phyloP scores from a whole-genome alignment of 2,329 filamentous ascomycete species.

The Colletotrichum tabaci region DNA sequence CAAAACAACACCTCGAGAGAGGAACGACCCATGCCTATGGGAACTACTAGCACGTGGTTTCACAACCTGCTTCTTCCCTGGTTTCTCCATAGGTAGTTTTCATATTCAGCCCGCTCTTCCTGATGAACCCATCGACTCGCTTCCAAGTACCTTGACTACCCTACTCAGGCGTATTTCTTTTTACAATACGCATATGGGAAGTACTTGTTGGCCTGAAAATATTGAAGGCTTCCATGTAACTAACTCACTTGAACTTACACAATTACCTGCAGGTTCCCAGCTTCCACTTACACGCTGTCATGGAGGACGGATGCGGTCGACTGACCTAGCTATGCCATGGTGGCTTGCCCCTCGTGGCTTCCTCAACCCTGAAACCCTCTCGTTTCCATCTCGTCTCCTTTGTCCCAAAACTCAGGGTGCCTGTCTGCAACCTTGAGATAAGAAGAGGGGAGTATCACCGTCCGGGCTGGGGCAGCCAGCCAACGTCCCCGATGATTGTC shows the following conservation, averaged over 20 bases:
- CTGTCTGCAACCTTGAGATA: slow-evolving; percentile 8
- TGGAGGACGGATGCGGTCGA: slow-evolving; percentile 29
- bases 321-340: not conserved
- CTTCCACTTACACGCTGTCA: slow-evolving; percentile 31
- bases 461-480: not conserved
- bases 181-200: slow-evolving; percentile 3
- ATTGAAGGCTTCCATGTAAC: slow-evolving; percentile 8
- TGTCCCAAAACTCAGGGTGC: not conserved
- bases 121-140: not conserved
- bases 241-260: slow-evolving; percentile 20
- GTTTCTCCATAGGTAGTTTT: not conserved
- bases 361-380: not conserved
- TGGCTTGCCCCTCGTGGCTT: slow-evolving; percentile 29
- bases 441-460: slow-evolving; percentile 12
- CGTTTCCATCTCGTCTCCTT: not conserved
- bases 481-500: slow-evolving; percentile 10
- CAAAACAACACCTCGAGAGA: not conserved
- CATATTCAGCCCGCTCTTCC: no score
- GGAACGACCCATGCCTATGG: not conserved
- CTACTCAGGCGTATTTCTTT: slow-evolving; percentile 13
- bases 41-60: slow-evolving; percentile 6
- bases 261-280: slow-evolving; percentile 21
- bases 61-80: slow-evolving; percentile 21
- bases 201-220: not conserved
- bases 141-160: not conserved